Base-by-base conservation (phyloP, 2,329 filamentous ascomycete species). In the Trichoderma atrobrunneum region DNA sequence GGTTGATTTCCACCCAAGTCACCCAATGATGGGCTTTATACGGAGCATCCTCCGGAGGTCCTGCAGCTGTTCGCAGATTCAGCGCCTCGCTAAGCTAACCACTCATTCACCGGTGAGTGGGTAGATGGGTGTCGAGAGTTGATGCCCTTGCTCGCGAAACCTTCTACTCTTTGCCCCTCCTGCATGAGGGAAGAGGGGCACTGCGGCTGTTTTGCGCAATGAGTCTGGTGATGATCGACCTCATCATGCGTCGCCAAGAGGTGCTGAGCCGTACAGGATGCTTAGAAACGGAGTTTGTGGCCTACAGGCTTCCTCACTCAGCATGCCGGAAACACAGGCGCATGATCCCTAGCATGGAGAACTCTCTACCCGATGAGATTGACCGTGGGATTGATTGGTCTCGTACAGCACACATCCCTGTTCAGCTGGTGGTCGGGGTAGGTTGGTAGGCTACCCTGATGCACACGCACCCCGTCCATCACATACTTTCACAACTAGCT, bases 221-320 rank as follows among this genome's bases (percentile, higher is more conserved):
- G 39, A 68, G 64, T 72, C 48, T 39, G 64, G 66, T 39, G 71
- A 65, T 70, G 71, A 72, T 72, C 71, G 59, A 71, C 71, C 71
- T 71, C 71, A 69, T 62, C 70, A 64, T 71, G 71, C 71, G 62
- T 71, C 54, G 71, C 57, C 65, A 70, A 70, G 59, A 51, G 24
- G 51, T 43, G 56, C 59, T 64, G 71, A 66, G 43, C 59, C 43
- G 57, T 54, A 54, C 43, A 72, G 63, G 65, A 54, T 48, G 30
- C 54, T 43, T 43, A 26, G 30, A 61, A 36, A 61, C 39, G 62
- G 70, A 67, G 34, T 21, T 26, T 48, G 34, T 62, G 51, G 48
- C 32, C 30, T 26, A 26, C 54, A 64, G n/a, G 48, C 18, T 62
- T 61, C 63, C 30, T 43, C 56, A 28, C 43, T 69, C 48, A 65